Percentiles rank a stretch among this genome's conserved stretches.
Conservation (phyloP, 78 protist species). For the Dictyostelium firmibasis region DNA sequence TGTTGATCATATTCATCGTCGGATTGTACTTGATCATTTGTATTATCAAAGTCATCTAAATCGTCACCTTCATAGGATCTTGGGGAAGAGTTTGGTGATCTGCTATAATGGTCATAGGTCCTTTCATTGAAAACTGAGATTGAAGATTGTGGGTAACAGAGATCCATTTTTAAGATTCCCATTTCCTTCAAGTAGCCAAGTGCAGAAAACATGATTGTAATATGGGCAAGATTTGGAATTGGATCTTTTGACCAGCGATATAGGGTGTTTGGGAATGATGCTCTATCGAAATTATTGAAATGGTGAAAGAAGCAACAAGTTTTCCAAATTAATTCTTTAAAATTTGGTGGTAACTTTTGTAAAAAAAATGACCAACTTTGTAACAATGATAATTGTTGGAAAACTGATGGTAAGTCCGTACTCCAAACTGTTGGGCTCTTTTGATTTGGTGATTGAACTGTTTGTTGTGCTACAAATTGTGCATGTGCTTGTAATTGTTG, state of each 20-base stretch:
- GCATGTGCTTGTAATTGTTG: slow-evolving; percentile 16
- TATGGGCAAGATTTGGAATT: slow-evolving; percentile 48
- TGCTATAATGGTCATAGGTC: background rate
- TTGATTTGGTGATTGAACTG: background rate
- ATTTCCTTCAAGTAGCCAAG: slow-evolving; percentile 74
- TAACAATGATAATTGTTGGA: slow-evolving; percentile 44
- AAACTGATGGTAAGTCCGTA: slow-evolving; percentile 42
- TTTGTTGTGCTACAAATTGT: background rate
- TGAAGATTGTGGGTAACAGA: slow-evolving; percentile 8
- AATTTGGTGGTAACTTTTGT: background rate
- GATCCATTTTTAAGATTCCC: slow-evolving; percentile 14
- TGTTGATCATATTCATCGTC: slow-evolving; percentile 5
- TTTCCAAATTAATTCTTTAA: slow-evolving; percentile 44
- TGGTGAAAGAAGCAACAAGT: slow-evolving; percentile 30
- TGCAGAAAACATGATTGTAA: slow-evolving; percentile 74
- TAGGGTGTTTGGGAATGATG: slow-evolving; percentile 41
- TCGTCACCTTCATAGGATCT: background rate
- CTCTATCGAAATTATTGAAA: slow-evolving; percentile 51
- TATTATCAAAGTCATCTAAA: background rate
- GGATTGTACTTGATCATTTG: background rate
- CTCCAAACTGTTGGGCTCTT: slow-evolving; percentile 40
- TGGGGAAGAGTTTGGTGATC: background rate
- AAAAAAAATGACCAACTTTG: slow-evolving; percentile 44
- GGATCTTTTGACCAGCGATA: slow-evolving; percentile 55
- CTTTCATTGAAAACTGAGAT: slow-evolving; percentile 50